Evolutionary conservation across 768 basidiomycete genomes (phyloP), one percentile per base, ranked within the genome.

Genomic region (Astraeus odoratus): DNA sequence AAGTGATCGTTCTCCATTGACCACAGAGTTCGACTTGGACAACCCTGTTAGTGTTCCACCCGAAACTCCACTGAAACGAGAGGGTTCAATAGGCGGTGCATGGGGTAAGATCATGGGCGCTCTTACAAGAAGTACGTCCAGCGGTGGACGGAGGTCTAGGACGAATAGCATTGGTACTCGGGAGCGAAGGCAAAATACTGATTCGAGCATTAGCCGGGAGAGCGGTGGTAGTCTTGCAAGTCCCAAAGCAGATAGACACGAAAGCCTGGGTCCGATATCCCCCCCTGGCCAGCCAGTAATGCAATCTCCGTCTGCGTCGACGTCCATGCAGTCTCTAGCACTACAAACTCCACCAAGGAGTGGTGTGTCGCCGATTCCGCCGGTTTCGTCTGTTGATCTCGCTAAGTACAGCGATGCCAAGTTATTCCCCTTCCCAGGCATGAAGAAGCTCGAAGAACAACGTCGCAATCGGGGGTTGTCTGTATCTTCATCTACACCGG

Each of bases 351-450:
- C 74, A 44, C 67, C 73, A 40, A 75, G 79, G 46, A 71, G 75
- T 36, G 78, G 75, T 29, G 74, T 77, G 9, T 91, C 88, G 7
- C 85, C 87, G n/a, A 77, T 92, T 29, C 90, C 90, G 31, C 76
- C 80, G 15, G 76, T 80, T 9, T 81, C 85, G 22, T 73, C 78
- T 12, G 76, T 76, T 24, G 88, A 90, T 64, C 64, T 82, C 59
- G 71, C 73, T 23, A 87, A 75, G 65, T 94, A 86, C 64, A 79
- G 80, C 51, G 73, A 77, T 46, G 61, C 76, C 25, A 97, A 97
- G 60, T 71, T 96, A 27, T 86, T 85, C 64, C 90, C 93, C 1
- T 93, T 95, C 74, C 90, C 89, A 20, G 90, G 89, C 29, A 83
- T 92, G 63, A 76, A 81, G 56, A 76, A 78, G 54, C 70, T 92